phyloP scores from a whole-genome alignment of 441 rosid species.

The Monsonia emarginata region DNA sequence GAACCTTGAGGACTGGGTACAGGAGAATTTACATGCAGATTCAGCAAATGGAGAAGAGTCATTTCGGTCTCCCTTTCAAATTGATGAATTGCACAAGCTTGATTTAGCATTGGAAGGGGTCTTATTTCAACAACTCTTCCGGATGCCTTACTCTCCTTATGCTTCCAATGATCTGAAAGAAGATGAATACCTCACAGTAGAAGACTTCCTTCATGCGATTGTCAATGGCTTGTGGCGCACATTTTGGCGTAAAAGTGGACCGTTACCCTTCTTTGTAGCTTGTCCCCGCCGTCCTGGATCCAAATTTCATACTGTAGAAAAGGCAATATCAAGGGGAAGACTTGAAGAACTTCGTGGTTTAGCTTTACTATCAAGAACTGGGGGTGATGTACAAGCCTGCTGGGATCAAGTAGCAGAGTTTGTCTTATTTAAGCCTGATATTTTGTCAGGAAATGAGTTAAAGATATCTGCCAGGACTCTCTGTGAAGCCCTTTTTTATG shows the following conservation, averaged over 20 bases:
- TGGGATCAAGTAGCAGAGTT: slow-evolving; percentile 50
- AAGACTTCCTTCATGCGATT: slow-evolving; percentile 47
- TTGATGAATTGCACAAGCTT: slow-evolving; percentile 41
- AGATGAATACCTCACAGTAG: slow-evolving; percentile 41
- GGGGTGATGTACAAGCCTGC: slow-evolving; percentile 29
- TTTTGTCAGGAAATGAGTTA: slow-evolving; percentile 33
- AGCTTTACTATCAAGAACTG: slow-evolving; percentile 37
- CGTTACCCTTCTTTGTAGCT: slow-evolving; percentile 38
- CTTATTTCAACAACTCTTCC: slow-evolving; percentile 46
- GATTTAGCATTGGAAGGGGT: slow-evolving; percentile 63
- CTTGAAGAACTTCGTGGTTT: slow-evolving; percentile 44
- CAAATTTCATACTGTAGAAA: slow-evolving; percentile 42
- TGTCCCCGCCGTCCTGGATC: slow-evolving; percentile 42
- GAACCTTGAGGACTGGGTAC: slow-evolving; percentile 38
- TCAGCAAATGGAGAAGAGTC: slow-evolving; percentile 20
- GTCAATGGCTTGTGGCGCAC: slow-evolving; percentile 50
- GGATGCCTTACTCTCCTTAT: slow-evolving; percentile 44
- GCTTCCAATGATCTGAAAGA: slow-evolving; percentile 26
- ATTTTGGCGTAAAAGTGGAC: slow-evolving; percentile 49
- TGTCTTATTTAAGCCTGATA: slow-evolving; percentile 34
- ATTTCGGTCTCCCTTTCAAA: slow-evolving; percentile 38
- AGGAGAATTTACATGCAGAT: slow-evolving; percentile 28
- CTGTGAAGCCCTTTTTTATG: slow-evolving; percentile 58
- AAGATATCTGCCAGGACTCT: slow-evolving; percentile 36
- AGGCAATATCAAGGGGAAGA: slow-evolving; percentile 46